These are phyloP conservation scores for Starmerella roubikii DNA, from an alignment of 805 yeast genomes.

Conservation along the genomic window DNA sequence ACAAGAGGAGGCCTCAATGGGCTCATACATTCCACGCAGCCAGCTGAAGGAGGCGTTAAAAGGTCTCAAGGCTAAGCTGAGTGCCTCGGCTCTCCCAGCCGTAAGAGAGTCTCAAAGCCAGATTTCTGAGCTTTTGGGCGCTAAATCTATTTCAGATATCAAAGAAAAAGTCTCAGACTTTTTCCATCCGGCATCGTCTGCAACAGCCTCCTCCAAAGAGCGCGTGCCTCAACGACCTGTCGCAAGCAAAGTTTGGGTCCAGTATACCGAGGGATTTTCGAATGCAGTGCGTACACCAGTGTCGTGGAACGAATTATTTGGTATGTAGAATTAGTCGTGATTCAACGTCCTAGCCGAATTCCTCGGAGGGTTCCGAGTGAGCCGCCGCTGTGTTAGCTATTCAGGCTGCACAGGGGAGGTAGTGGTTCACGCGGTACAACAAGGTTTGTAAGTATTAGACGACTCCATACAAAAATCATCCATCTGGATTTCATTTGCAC, in stretches of 20 bases:
- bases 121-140: too few relatives aligned
- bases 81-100: not conserved
- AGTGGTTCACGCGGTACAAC: not conserved
- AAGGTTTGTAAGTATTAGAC: not conserved
- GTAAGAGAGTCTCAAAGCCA: too few relatives aligned
- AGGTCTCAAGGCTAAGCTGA: not conserved
- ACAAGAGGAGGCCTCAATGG: slow-evolving; percentile 2
- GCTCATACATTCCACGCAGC: slow-evolving; percentile 9
- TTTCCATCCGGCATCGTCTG: not conserved
- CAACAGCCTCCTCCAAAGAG: not conserved
- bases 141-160: not conserved
- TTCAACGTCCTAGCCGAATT: too few relatives aligned
- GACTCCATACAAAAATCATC: not conserved
- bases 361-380: too few relatives aligned
- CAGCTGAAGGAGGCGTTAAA: slow-evolving; percentile 6
- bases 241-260: slow-evolving; percentile 52
- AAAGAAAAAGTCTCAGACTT: slow-evolving; percentile 1
- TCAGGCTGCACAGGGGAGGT: too few relatives aligned
- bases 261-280: slow-evolving; percentile 80
- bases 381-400: too few relatives aligned
- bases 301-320: slow-evolving; percentile 49
- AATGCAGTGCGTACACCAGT: slow-evolving; percentile 80
- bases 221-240: too few relatives aligned
- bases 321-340: not conserved
- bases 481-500: not conserved